phyloP scores from a whole-genome alignment of 306 rosid species.

The Luffa acutangula region DNA sequence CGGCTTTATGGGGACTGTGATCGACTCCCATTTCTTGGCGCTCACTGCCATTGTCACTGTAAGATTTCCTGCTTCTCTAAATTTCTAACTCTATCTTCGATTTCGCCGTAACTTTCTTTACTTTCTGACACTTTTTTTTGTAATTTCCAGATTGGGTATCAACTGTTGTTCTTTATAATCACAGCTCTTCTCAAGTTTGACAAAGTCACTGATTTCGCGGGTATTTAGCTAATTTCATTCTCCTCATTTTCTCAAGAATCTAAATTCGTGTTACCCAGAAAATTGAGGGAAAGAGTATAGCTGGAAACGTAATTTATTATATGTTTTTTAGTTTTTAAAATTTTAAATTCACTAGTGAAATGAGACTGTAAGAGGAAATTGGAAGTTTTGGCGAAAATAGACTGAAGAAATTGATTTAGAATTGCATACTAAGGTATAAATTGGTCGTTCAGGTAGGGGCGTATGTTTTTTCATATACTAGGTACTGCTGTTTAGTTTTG shows the following conservation, averaged over 20 bases:
- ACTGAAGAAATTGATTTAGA: not conserved
- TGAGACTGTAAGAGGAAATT: not conserved
- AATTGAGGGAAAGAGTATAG: not conserved
- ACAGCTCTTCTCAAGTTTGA: constrained; percentile 93
- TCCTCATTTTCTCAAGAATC: not conserved
- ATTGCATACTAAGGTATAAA: not conserved
- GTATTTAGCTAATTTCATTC: constrained; percentile 22
- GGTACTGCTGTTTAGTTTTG: not conserved
- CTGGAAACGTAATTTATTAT: not conserved
- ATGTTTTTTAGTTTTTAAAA: not conserved
- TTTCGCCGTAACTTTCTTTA: not conserved
- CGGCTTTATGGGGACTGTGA: constrained; percentile 46
- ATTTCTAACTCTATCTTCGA: not conserved
- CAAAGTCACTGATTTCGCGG: constrained; percentile 94
- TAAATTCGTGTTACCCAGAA: not conserved
- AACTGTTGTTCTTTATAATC: constrained; percentile 57
- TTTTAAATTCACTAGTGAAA: not conserved
- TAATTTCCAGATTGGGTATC: constrained; percentile 56
- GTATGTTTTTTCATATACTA: not conserved
- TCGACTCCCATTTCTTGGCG: constrained; percentile 77
- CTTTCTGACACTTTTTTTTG: not conserved
- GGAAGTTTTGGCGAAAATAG: not conserved
- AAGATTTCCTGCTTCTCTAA: not conserved
- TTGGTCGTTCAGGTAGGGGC: not conserved
- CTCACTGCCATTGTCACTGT: constrained; percentile 87